phyloP scores from a whole-genome alignment of 2,329 filamentous ascomycete genomes.

The Diaporthe capsici region DNA sequence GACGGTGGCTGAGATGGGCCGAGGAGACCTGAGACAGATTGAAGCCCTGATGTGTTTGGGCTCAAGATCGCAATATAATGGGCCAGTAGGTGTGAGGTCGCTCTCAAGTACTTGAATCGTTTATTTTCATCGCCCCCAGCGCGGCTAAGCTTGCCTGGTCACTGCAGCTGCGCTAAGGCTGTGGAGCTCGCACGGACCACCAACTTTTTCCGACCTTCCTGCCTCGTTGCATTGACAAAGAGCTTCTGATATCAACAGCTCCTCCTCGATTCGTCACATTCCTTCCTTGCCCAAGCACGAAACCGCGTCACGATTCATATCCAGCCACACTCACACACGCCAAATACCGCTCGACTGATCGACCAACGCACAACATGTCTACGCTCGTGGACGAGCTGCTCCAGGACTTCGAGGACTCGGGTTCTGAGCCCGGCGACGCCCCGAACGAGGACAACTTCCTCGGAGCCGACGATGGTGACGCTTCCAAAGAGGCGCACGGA shows the following conservation, averaged over 20 bases:
- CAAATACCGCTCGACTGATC: neutral
- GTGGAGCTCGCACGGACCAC: conserved; percentile 32
- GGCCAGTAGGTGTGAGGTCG: conserved; percentile 27
- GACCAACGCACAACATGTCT: conserved; percentile 72
- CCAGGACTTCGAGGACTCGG: conserved; percentile 90
- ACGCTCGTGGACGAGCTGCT: conserved; percentile 93
- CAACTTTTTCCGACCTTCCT: conserved; percentile 9
- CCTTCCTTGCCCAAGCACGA: neutral
- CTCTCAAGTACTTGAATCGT: conserved; percentile 7
- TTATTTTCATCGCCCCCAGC: conserved; percentile 32
- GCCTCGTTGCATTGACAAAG: conserved; percentile 18
- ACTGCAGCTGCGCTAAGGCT: conserved; percentile 33
- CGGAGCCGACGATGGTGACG: conserved; percentile 58
- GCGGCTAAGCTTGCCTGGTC: conserved; percentile 8
- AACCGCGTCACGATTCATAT: neutral
- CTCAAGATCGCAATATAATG: neutral
- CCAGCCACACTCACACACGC: neutral
- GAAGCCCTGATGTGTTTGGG: neutral
- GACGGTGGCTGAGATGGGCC: neutral
- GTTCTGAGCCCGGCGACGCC: conserved; percentile 79
- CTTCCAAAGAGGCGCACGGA: conserved; percentile 53
- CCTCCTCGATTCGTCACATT: neutral
- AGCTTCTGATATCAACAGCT: conserved; percentile 4
- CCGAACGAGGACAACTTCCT: conserved; percentile 64
- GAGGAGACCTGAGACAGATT: neutral